Evolutionary conservation across 257 asterid species (phyloP).

Genomic region (Perilla frutescens): DNA sequence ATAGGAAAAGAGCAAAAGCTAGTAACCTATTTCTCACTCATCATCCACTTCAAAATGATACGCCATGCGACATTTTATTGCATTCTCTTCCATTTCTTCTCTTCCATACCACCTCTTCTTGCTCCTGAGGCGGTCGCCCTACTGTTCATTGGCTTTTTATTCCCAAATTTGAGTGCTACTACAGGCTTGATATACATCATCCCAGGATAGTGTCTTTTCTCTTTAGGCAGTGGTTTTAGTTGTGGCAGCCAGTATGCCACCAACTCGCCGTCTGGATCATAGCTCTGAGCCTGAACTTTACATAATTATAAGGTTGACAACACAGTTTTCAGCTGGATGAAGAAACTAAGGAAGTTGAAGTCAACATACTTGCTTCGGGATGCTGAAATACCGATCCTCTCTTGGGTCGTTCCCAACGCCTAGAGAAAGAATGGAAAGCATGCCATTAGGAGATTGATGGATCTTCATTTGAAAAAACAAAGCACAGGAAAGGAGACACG

Average conservation of each 20-base stretch:
- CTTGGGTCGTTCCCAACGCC: constrained; percentile 98
- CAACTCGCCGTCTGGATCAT: constrained; percentile 85
- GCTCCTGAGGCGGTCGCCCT: constrained; percentile 36
- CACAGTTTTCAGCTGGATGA: not conserved
- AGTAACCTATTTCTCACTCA: not conserved
- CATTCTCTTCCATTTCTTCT: constrained; percentile 46
- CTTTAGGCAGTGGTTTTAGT: constrained; percentile 68
- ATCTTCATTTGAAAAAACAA: not conserved
- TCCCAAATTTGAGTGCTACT: constrained; percentile 74
- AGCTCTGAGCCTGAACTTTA: constrained; percentile 74
- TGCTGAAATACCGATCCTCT: constrained; percentile 97
- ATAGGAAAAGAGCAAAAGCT: not conserved
- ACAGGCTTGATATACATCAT: constrained; percentile 64
- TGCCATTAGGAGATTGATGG: not conserved
- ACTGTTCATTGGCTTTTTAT: constrained; percentile 44
- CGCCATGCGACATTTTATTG: constrained; percentile 21
- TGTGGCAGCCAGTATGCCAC: constrained; percentile 87
- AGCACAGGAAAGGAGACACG: no score
- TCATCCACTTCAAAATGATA: not conserved
- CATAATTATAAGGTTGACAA: not conserved
- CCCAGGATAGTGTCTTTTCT: constrained; percentile 76
- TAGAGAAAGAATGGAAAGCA: constrained; percentile 34
- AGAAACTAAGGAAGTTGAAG: constrained; percentile 1
- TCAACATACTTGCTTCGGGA: constrained; percentile 80
- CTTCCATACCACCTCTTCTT: constrained; percentile 42